phyloP scores from a whole-genome alignment of 2,329 filamentous ascomycete species.

The Cordyceps farinosa region DNA sequence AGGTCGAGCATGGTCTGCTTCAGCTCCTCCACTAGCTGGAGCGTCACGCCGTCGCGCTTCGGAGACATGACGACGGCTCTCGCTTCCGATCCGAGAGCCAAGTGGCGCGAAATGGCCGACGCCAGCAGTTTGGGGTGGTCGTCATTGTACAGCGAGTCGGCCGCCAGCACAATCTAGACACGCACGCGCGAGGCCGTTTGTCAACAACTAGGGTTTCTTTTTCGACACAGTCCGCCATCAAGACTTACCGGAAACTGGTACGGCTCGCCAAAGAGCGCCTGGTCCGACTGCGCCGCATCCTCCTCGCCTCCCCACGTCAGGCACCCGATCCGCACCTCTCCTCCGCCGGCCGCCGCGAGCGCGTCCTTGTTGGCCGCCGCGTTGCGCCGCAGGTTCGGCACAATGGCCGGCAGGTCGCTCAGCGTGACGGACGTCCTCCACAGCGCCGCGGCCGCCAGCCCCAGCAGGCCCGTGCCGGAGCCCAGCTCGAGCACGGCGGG shows the following conservation, averaged over 20 bases:
- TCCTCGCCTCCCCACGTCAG: constrained; percentile 67
- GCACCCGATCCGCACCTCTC: constrained; percentile 57
- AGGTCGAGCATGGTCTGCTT: constrained; percentile 55
- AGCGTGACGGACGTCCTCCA: constrained; percentile 65
- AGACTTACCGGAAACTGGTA: constrained; percentile 49
- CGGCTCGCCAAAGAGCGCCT: constrained; percentile 40
- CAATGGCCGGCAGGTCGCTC: constrained; percentile 81
- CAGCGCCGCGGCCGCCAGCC: constrained; percentile 74
- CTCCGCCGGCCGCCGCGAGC: constrained; percentile 55
- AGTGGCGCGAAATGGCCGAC: constrained; percentile 63
- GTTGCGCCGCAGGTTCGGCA: constrained; percentile 77
- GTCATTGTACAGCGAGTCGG: constrained; percentile 84
- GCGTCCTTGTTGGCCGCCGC: constrained; percentile 58
- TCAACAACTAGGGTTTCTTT: no score
- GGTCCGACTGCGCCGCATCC: constrained; percentile 40
- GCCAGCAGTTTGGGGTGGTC: constrained; percentile 74
- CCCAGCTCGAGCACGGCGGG: constrained; percentile 70
- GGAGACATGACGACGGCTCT: constrained; percentile 79
- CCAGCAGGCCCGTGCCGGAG: constrained; percentile 86
- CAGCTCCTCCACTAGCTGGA: constrained; percentile 60
- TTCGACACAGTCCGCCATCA: background rate
- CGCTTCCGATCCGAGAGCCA: constrained; percentile 54
- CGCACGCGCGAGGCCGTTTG: background rate
- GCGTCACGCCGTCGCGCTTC: constrained; percentile 65
- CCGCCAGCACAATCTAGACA: constrained; percentile 68